Percentiles rank a stretch among this genome's conserved stretches.
Conservation (phyloP, 148 eudicot species). For the Chenopodium album region DNA sequence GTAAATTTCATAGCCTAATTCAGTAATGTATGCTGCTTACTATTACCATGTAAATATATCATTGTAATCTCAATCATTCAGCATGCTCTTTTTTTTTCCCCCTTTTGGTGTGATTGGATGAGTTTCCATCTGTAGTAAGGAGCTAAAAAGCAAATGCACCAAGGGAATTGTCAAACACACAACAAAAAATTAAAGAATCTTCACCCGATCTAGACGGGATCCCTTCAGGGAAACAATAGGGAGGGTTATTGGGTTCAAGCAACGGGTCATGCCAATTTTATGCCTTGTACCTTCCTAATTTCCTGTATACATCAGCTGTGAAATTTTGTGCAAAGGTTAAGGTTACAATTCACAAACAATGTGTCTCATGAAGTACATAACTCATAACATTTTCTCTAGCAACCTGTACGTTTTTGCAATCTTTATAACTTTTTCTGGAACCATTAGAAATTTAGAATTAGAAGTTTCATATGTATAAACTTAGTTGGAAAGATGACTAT, state of each 20-base stretch:
- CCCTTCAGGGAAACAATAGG: neutral
- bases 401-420: no score
- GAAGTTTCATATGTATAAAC: no score
- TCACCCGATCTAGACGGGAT: neutral
- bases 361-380: no score
- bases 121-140: neutral
- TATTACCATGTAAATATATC: constrained; percentile 10
- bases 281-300: no score
- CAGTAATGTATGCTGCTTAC: neutral
- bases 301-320: no score
- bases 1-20: constrained; percentile 14
- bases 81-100: neutral
- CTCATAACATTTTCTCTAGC: no score
- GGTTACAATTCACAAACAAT: no score
- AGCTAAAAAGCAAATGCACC: neutral
- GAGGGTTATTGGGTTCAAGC: neutral
- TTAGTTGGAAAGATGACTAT: neutral
- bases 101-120: neutral
- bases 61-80: neutral
- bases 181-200: neutral
- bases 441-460: no score
- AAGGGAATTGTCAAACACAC: neutral
- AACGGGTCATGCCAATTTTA: neutral
- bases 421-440: no score
- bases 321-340: no score